phyloP scores from a whole-genome alignment of 148 eudicot genomes.

The Agrostemma githago region DNA sequence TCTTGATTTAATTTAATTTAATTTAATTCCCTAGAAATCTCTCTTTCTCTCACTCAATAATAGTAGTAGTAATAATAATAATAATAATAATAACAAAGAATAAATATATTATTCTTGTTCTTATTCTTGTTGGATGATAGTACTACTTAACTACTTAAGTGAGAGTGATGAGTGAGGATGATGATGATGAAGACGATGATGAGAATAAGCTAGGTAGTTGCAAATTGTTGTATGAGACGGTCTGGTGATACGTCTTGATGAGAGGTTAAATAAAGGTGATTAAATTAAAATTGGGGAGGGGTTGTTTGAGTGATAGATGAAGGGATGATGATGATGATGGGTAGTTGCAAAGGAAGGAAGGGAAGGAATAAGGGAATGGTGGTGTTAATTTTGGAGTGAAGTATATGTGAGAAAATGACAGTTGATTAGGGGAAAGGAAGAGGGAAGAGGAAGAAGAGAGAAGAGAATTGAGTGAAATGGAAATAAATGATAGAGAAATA shows the following conservation, averaged over 20 bases:
- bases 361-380: neutral
- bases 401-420: conserved; percentile 11
- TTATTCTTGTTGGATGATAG: neutral
- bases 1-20: neutral
- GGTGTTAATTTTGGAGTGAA: neutral
- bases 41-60: neutral
- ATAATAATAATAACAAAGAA: neutral
- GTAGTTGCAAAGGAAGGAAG: neutral
- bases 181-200: neutral
- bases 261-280: neutral
- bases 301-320: neutral
- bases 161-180: neutral
- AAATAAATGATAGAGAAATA: conserved; percentile 4
- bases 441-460: neutral
- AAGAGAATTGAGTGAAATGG: neutral
- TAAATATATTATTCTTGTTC: neutral
- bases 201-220: neutral
- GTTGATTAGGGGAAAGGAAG: neutral
- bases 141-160: neutral
- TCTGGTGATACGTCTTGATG: neutral
- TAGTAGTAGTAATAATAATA: too few species aligned
- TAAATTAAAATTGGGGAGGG: neutral
- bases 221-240: conserved; percentile 1
- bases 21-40: neutral
- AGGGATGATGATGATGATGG: neutral